Conservation (phyloP, 2,329 filamentous ascomycete genomes). For the Fusarium solani-melongenae region DNA sequence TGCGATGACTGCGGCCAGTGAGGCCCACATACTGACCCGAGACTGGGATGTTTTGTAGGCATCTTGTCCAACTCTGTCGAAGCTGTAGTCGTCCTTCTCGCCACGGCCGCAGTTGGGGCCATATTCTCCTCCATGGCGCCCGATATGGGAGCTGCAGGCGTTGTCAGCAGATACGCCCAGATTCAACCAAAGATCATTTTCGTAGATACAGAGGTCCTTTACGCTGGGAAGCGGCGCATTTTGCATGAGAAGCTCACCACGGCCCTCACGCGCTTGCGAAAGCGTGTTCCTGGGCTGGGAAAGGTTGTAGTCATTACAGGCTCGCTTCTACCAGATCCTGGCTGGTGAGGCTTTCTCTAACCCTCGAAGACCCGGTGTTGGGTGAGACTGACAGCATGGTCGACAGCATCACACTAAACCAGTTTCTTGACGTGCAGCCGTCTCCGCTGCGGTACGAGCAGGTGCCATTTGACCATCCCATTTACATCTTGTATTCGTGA, state of each 20-base stretch:
- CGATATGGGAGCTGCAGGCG: not conserved
- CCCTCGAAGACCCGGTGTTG: no score
- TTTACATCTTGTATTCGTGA: conserved; percentile 8
- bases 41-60: not conserved
- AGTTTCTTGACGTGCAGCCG: not conserved
- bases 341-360: not conserved
- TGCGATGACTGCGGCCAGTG: no score
- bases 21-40: not conserved
- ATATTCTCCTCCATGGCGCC: not conserved
- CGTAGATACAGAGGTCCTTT: not conserved
- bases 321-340: no score
- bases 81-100: not conserved
- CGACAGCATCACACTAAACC: not conserved
- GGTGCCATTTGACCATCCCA: conserved; percentile 1
- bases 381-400: no score
- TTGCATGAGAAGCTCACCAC: not conserved
- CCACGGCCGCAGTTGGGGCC: not conserved
- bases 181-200: not conserved
- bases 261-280: not conserved
- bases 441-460: not conserved
- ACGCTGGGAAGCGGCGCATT: not conserved
- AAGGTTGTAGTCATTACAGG: not conserved
- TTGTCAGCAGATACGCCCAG: not conserved
- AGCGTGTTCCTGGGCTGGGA: not conserved
- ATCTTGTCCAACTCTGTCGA: not conserved